phyloP scores from a whole-genome alignment of 192 early-diverging fungal genomes.

The Entomortierella chlamydospora region DNA sequence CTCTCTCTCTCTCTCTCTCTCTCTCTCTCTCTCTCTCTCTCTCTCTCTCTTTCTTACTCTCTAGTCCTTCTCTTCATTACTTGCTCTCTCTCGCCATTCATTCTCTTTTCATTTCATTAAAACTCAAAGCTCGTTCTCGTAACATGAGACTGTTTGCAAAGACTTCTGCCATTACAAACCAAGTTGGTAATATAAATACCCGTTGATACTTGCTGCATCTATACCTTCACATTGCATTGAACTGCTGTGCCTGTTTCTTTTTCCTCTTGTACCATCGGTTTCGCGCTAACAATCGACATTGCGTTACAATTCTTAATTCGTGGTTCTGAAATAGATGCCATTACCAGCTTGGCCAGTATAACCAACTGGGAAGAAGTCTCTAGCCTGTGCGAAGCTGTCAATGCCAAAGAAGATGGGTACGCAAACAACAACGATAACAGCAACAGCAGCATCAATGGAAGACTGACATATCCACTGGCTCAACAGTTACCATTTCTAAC shows the following conservation, averaged over 20 bases:
- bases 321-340: slow-evolving; percentile 20
- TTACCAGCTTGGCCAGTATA: slow-evolving; percentile 25
- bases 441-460: background rate
- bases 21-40: background rate
- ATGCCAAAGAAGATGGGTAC: slow-evolving; percentile 53
- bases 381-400: slow-evolving; percentile 37
- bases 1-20: too few species aligned
- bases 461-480: background rate
- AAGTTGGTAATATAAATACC: slow-evolving; percentile 34
- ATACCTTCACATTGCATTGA: too few species aligned
- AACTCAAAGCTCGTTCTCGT: background rate
- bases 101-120: background rate
- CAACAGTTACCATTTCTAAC: too few species aligned
- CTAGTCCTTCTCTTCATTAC: background rate
- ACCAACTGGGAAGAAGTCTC: slow-evolving; percentile 41
- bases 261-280: background rate
- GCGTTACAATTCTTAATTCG: background rate
- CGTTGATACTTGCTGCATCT: too few species aligned
- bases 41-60: background rate
- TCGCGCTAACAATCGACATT: background rate
- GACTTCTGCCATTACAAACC: slow-evolving; percentile 38
- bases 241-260: background rate
- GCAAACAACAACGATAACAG: background rate
- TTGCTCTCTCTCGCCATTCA: background rate
- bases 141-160: slow-evolving; percentile 49